phyloP scores from a whole-genome alignment of 2,329 filamentous ascomycete species.

The Apiospora pterosperma region DNA sequence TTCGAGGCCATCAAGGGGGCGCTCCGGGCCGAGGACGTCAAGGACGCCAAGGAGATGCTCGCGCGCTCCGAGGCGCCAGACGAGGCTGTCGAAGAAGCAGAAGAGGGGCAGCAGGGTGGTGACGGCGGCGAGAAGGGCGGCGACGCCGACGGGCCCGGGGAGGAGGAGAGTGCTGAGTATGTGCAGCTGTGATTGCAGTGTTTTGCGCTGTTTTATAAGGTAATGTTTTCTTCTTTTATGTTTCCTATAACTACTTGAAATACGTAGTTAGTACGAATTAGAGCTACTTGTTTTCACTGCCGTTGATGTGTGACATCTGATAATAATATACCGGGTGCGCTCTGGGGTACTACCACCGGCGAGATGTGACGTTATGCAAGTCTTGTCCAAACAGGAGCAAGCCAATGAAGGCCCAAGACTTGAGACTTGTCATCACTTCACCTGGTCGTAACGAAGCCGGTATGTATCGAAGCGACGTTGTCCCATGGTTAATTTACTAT shows the following conservation, averaged over 20 bases:
- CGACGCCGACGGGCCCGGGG: not conserved
- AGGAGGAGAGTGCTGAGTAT: not conserved
- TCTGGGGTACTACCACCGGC: too few relatives aligned
- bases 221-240: not conserved
- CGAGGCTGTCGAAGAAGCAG: not conserved
- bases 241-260: not conserved
- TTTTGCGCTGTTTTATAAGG: not conserved
- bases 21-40: not conserved
- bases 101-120: not conserved
- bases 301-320: too few relatives aligned
- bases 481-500: too few relatives aligned
- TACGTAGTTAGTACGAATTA: too few relatives aligned
- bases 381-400: too few relatives aligned
- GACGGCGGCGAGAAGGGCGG: not conserved
- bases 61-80: not conserved
- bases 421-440: too few relatives aligned
- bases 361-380: too few relatives aligned
- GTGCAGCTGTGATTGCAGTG: not conserved
- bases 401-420: too few relatives aligned
- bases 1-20: not conserved
- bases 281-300: too few relatives aligned
- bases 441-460: too few relatives aligned
- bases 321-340: too few relatives aligned
- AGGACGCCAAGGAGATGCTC: not conserved
- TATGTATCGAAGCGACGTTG: too few relatives aligned